phyloP scores from a whole-genome alignment of 106 monocot genomes.

The Allium cepa region DNA sequence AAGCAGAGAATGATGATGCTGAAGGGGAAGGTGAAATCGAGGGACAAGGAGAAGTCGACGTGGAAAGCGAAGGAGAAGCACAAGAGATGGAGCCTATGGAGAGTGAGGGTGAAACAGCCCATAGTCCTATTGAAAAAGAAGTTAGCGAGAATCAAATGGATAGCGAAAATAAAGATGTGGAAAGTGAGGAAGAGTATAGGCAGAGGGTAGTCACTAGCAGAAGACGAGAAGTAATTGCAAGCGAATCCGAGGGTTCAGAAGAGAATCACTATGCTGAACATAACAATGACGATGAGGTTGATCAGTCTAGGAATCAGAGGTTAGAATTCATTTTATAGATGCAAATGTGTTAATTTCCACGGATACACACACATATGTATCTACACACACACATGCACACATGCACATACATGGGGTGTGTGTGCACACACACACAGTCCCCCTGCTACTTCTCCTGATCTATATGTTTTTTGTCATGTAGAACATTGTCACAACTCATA shows the following conservation, averaged over 20 bases:
- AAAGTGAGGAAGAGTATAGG: constrained; percentile 78
- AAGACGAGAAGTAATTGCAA: constrained; percentile 67
- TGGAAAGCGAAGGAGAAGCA: constrained; percentile 71
- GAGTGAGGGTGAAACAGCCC: constrained; percentile 76
- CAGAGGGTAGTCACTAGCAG: constrained; percentile 67
- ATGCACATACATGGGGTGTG: not conserved
- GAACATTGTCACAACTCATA: too few relatives aligned
- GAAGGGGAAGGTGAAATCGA: constrained; percentile 72
- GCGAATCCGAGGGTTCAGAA: constrained; percentile 77
- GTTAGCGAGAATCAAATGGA: constrained; percentile 46
- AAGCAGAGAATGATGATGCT: constrained; percentile 32
- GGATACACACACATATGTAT: not conserved
- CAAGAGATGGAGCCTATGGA: constrained; percentile 49
- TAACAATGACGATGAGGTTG: constrained; percentile 52
- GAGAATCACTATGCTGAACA: constrained; percentile 44
- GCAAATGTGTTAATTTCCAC: too few relatives aligned
- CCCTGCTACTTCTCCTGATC: too few relatives aligned
- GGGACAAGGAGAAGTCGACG: constrained; percentile 73
- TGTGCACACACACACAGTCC: too few relatives aligned
- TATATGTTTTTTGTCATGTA: too few relatives aligned
- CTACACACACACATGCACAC: not conserved
- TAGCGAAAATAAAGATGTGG: constrained; percentile 62
- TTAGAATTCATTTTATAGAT: constrained; percentile 10
- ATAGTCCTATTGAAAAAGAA: constrained; percentile 69
- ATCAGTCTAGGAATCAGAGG: constrained; percentile 44